A percentile compares a stretch with the other conserved stretches of the same genome.
These are phyloP conservation scores for Hordeum pubiflorum DNA, from an alignment of 202 grass and related monocot species.

Conservation along the genomic window DNA sequence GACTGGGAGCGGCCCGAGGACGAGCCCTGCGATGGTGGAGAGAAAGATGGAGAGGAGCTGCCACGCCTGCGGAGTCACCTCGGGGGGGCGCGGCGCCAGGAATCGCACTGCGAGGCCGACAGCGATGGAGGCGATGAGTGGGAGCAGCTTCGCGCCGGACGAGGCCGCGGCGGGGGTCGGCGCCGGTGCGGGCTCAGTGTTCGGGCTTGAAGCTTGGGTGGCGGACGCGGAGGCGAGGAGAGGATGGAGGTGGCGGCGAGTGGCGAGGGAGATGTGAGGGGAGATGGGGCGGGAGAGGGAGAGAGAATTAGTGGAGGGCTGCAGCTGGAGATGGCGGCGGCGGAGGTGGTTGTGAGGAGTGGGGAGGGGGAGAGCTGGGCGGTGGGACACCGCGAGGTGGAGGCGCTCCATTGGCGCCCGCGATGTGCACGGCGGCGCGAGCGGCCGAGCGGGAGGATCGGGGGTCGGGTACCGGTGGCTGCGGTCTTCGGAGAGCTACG, in stretches of 20 bases:
- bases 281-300: constrained; percentile 25
- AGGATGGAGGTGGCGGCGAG: constrained; percentile 24
- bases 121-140: constrained; percentile 50
- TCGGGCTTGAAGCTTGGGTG: neutral
- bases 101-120: constrained; percentile 66
- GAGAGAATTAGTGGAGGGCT: neutral
- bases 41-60: constrained; percentile 91
- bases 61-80: constrained; percentile 77
- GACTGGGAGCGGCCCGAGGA: constrained; percentile 73
- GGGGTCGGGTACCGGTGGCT: neutral
- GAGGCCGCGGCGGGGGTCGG: neutral
- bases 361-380: constrained; percentile 18
- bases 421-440: constrained; percentile 3
- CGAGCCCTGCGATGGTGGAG: constrained; percentile 72
- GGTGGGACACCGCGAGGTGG: constrained; percentile 30
- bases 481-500: neutral
- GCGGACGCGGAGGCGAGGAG: constrained; percentile 21
- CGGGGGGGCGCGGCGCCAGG: constrained; percentile 52
- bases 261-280: neutral
- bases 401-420: constrained; percentile 38
- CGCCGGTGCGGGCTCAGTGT: neutral
- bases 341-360: constrained; percentile 6
- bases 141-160: constrained; percentile 37
- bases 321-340: constrained; percentile 18
- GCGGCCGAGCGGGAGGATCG: neutral